These are phyloP conservation scores for Clarkia xantiana DNA, from an alignment of 345 rosid genomes.

Conservation along the genomic window DNA sequence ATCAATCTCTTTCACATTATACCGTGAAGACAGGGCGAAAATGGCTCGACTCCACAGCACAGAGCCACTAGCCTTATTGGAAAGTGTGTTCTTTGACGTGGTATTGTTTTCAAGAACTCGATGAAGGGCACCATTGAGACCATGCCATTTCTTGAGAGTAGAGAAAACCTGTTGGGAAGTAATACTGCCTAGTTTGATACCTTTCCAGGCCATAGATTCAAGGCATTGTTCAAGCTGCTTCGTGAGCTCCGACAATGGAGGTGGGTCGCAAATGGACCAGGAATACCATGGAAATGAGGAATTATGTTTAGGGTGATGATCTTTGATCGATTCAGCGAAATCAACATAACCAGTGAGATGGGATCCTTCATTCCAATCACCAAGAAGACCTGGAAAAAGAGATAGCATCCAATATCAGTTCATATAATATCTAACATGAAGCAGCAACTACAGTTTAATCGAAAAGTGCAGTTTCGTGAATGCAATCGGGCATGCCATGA, in stretches of 20 bases:
- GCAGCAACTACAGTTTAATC: too few species aligned
- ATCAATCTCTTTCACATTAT: conserved; percentile 63
- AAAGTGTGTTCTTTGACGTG: conserved; percentile 19
- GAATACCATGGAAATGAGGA: conserved; percentile 77
- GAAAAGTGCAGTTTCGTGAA: too few species aligned
- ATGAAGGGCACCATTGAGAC: conserved; percentile 46
- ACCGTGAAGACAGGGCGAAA: conserved; percentile 50
- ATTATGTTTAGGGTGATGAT: conserved; percentile 53
- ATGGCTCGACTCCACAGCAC: conserved; percentile 72
- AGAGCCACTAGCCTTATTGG: conserved; percentile 37
- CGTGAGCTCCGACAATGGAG: conserved; percentile 42
- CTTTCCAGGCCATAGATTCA: conserved; percentile 66
- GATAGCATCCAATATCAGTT: neutral
- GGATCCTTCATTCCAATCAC: conserved; percentile 78
- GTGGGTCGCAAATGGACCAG: conserved; percentile 63
- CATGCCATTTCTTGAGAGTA: conserved; percentile 75
- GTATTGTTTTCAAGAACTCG: conserved; percentile 22
- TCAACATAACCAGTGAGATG: conserved; percentile 83
- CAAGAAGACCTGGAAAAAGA: conserved; percentile 45
- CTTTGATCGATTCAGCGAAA: conserved; percentile 64
- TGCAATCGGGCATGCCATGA: neutral
- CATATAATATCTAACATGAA: too few species aligned
- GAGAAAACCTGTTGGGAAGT: conserved; percentile 68
- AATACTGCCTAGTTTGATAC: conserved; percentile 53
- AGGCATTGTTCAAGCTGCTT: conserved; percentile 81